Conservation (phyloP, 1,284 basidiomycete species). For the Microbotryum scabiosae region DNA sequence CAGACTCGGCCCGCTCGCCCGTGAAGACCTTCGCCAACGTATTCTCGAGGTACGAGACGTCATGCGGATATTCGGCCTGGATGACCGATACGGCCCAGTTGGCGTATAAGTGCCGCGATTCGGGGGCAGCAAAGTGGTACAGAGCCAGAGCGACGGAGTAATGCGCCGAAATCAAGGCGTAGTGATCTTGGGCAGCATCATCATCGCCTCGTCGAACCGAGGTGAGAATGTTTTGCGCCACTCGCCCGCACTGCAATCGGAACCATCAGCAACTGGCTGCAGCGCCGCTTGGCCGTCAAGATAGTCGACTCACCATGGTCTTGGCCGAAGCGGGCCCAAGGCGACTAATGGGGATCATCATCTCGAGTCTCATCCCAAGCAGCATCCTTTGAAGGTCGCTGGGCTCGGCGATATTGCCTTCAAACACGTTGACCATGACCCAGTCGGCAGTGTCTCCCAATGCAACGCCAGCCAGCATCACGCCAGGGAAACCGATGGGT, state of each 20-base stretch:
- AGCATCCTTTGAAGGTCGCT: slow-evolving; percentile 5
- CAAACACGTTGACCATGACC: slow-evolving; percentile 18
- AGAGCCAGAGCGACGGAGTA: slow-evolving; percentile 16
- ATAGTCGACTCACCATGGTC: slow-evolving; percentile 10
- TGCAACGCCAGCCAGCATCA: slow-evolving; percentile 10
- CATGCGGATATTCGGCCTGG: slow-evolving; percentile 19
- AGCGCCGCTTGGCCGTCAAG: too few species aligned
- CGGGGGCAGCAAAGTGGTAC: slow-evolving; percentile 7
- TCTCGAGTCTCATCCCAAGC: neutral
- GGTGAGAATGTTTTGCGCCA: slow-evolving; percentile 23
- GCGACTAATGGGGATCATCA: neutral
- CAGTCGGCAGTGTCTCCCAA: neutral
- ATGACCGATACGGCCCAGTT: slow-evolving; percentile 17
- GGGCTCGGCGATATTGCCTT: neutral
- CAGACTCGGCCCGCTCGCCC: neutral
- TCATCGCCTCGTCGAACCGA: slow-evolving; percentile 14
- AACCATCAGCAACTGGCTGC: neutral
- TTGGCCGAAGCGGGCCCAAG: slow-evolving; percentile 8
- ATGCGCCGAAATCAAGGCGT: slow-evolving; percentile 1
- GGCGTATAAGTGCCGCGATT: neutral
- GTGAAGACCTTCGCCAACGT: neutral
- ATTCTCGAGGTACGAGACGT: slow-evolving; percentile 7
- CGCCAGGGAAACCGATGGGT: slow-evolving; percentile 20
- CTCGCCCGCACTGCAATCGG: slow-evolving; percentile 14
- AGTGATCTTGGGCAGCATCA: neutral